Conservation (phyloP, 306 rosid species). For the Quercus aquifolioides region DNA sequence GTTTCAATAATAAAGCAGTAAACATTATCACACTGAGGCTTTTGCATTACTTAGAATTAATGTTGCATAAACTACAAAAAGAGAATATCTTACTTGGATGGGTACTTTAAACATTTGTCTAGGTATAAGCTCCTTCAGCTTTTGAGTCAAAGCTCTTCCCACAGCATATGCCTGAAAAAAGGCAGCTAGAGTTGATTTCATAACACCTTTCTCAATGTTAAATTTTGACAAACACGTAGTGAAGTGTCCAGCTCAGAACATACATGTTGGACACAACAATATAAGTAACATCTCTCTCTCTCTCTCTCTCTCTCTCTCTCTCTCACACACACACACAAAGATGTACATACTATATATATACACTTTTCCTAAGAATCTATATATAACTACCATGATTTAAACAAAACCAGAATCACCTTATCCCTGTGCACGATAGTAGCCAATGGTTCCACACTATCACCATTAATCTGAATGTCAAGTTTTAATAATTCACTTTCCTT, state of each 20-base stretch:
- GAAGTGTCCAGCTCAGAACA: neutral
- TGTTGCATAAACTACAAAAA: constrained; percentile 1
- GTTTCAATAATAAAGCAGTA: neutral
- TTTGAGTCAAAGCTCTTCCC: constrained; percentile 89
- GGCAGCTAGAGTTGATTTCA: constrained; percentile 18
- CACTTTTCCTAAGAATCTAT: neutral
- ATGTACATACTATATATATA: neutral
- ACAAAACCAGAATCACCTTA: constrained; percentile 44
- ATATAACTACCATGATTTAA: neutral
- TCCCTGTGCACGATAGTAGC: constrained; percentile 83
- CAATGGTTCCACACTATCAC: constrained; percentile 85
- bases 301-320: neutral
- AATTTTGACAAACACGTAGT: neutral
- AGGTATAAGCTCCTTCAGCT: constrained; percentile 95
- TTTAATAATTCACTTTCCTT: constrained; percentile 66
- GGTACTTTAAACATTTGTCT: constrained; percentile 97
- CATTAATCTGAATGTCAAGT: constrained; percentile 87
- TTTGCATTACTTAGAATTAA: neutral
- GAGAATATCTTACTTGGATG: constrained; percentile 59
- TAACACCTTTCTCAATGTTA: neutral
- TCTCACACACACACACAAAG: neutral
- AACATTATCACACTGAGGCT: constrained; percentile 10
- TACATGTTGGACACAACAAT: neutral
- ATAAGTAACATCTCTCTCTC: neutral
- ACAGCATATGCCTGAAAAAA: constrained; percentile 76